These are phyloP conservation scores for Globisporangium rhizosaccharum DNA, from an alignment of 352 stramenopile genomes.

Conservation along the genomic window DNA sequence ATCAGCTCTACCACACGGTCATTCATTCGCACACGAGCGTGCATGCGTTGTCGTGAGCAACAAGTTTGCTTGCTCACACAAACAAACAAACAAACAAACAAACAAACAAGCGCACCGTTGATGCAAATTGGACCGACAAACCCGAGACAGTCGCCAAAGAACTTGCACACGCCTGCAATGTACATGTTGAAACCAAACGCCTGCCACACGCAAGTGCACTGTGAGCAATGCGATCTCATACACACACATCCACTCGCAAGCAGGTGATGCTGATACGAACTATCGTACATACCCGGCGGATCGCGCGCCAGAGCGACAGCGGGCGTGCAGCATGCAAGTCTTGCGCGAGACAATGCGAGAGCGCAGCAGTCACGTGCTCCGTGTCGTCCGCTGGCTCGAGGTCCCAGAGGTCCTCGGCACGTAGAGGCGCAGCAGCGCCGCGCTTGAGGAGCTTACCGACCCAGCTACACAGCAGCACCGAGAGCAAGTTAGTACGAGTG, in stretches of 20 bases:
- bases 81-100: background rate
- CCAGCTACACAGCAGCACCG: conserved; percentile 21
- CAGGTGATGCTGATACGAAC: background rate
- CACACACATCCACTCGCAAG: background rate
- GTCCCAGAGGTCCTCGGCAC: conserved; percentile 32
- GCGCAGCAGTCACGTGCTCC: conserved; percentile 5
- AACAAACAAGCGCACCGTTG: conserved; percentile 20
- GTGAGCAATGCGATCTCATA: background rate
- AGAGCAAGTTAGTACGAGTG: background rate
- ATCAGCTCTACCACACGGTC: conserved; percentile 26
- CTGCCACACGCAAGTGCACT: conserved; percentile 14
- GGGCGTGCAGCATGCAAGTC: conserved; percentile 20
- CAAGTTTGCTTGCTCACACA: too few relatives aligned
- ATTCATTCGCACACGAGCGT: background rate
- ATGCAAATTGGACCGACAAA: conserved; percentile 86
- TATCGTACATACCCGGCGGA: conserved; percentile 22
- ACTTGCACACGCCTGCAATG: conserved; percentile 85
- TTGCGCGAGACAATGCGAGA: conserved; percentile 20
- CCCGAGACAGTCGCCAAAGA: conserved; percentile 87
- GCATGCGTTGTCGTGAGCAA: background rate
- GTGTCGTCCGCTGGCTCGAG: conserved; percentile 30
- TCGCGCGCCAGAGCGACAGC: conserved; percentile 37
- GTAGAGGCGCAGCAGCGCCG: conserved; percentile 31
- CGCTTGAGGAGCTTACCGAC: conserved; percentile 30
- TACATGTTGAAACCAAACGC: conserved; percentile 90